These are phyloP conservation scores for Caloboletus inedulis DNA, from an alignment of 1,284 basidiomycete genomes.

Conservation along the genomic window DNA sequence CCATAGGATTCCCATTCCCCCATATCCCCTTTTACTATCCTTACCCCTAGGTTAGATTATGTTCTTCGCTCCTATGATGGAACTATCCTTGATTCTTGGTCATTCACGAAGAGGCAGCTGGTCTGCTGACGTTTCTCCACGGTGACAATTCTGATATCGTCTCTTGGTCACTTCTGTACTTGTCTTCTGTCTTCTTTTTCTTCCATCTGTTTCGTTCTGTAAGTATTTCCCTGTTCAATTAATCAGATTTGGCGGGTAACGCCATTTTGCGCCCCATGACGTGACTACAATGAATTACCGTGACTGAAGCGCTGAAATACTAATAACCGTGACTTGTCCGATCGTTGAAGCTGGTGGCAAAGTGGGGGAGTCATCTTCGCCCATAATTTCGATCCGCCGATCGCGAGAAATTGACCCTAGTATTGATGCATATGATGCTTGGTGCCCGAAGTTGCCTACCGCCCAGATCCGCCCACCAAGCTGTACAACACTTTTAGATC, in stretches of 20 bases:
- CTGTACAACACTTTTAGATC: conserved; percentile 20
- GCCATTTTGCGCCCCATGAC: neutral
- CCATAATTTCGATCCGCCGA: conserved; percentile 1
- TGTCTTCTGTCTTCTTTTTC: neutral
- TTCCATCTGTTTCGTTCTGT: neutral
- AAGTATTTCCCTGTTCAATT: conserved; percentile 1
- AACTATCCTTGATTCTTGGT: neutral
- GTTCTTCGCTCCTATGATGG: neutral
- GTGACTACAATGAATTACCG: neutral
- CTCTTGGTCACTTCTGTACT: too few relatives aligned
- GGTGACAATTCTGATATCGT: neutral
- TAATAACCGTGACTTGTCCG: neutral
- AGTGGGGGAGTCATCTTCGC: neutral
- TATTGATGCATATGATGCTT: neutral
- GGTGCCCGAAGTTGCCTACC: neutral
- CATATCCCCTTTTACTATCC: neutral
- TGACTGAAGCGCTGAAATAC: conserved; percentile 7
- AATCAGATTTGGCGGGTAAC: conserved; percentile 2
- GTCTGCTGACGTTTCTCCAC: conserved; percentile 8
- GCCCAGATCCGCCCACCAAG: conserved; percentile 21
- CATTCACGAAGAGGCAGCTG: conserved; percentile 4
- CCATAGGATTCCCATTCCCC: neutral
- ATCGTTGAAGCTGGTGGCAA: conserved; percentile 1
- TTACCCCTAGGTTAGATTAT: neutral
- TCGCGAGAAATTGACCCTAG: too few relatives aligned